Evolutionary conservation across 2,329 filamentous ascomycete species (phyloP), one percentile per base, ranked within the genome.

Genomic region (Arachnomyces sp.): DNA sequence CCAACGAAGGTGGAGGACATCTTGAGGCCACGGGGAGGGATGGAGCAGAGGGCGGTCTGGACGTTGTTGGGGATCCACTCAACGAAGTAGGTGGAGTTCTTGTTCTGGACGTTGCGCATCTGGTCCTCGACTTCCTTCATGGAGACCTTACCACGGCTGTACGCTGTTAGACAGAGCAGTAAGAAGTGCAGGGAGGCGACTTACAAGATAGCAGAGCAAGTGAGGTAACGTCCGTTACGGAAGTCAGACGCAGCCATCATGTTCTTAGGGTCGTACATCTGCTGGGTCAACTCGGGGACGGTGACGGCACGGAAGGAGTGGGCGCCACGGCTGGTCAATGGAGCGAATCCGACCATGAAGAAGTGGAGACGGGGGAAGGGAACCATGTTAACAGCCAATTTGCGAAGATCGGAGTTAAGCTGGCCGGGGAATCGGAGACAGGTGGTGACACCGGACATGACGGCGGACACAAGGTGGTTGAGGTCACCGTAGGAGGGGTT

Each of bases 31-130:
- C 89, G 88, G 46, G 92, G 92, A 59, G 92, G 92, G 64, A 98
- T 94, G 47, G 90, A 95, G 83, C 92, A 98, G 54, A 98, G 87
- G 53, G 92, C 90, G 58, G 90, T 96, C 79, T 96, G 92, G 62
- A 98, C 89, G 76, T 98, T 98, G 84, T 98, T 96, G 73, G 92
- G 92, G 61, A 98, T 98, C 92, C 92, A 98, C 77, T 98, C 92
- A 57, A 98, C 92, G 66, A 98, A 98, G 82, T 98, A 98, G 53
- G 86, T 86, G 43, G 85, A 83, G 82, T 98, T 98, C 84, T 96
- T 96, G 84, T 83, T 94, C 79, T 98, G 92, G 57, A 96, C 85
- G 67, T 94, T 96, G 74, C 88, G 88, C 88, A 96, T 96, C 79
- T 98, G 92, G 70, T 98, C 92, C 78, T 98, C 92, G 49, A 98